Conservation (phyloP, 2,329 filamentous ascomycete species). For the Verticillium longisporum region DNA sequence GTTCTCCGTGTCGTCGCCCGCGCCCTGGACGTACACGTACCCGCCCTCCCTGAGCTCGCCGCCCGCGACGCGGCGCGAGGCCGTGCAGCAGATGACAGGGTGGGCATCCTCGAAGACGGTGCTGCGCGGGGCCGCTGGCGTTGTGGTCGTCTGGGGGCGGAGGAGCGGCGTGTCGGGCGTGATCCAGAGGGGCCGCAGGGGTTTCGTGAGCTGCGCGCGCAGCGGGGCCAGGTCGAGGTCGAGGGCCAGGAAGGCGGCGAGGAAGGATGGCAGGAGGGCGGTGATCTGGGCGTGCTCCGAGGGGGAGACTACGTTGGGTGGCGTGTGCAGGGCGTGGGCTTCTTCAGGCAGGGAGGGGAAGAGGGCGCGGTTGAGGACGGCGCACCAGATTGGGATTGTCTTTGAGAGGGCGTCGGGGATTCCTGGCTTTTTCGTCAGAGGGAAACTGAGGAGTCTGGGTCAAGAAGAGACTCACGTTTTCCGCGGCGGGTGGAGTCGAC, state of each 20-base stretch:
- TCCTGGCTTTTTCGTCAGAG: slow-evolving; percentile 31
- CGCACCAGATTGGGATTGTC: slow-evolving; percentile 90
- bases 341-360: slow-evolving; percentile 50
- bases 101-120: slow-evolving; percentile 52
- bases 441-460: neutral
- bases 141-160: slow-evolving; percentile 13
- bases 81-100: slow-evolving; percentile 78
- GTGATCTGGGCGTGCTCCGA: slow-evolving; percentile 79
- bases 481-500: slow-evolving; percentile 90
- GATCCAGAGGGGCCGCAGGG: slow-evolving; percentile 73
- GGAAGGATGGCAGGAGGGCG: slow-evolving; percentile 48
- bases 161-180: slow-evolving; percentile 54
- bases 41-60: slow-evolving; percentile 53
- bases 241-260: slow-evolving; percentile 45
- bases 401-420: slow-evolving; percentile 95
- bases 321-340: slow-evolving; percentile 56
- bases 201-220: slow-evolving; percentile 54
- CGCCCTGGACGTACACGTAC: slow-evolving; percentile 75
- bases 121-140: slow-evolving; percentile 17
- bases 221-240: slow-evolving; percentile 51
- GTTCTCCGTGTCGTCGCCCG: slow-evolving; percentile 89
- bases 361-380: slow-evolving; percentile 72
- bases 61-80: slow-evolving; percentile 64
- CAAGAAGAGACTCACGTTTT: slow-evolving; percentile 52
- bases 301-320: slow-evolving; percentile 62